Base-by-base conservation (phyloP, 2,329 filamentous ascomycete species). In the Calonectria pseudoreteaudii region DNA sequence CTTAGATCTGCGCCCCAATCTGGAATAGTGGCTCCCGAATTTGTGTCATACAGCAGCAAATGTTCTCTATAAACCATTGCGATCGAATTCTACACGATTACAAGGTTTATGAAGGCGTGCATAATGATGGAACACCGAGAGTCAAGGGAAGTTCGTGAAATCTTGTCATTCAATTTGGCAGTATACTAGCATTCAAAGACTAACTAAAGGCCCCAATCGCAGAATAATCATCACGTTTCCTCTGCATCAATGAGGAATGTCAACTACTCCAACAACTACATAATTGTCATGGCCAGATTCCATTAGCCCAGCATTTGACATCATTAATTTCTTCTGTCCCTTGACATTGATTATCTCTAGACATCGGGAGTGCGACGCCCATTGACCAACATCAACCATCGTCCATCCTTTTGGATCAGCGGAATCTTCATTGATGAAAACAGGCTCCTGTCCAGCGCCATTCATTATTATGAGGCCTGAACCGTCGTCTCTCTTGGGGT, bases 351-450 rank as follows among this genome's bases (percentile, higher is more conserved):
- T 71, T 36, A 71, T 56, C n/a, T 64, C 31, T 47, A 56, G 41
- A 28, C 47, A 60, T 4, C 73, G 73, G 0, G 75, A 75, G 44
- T 76, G 72, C 0, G 73, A 68, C 7, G 70, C 49, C 30, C 70
- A 72, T 44, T 76, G 75, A 0, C 65, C 67, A 9, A 71, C 66
- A 4, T 75, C 65, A 16, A 75, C 64, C n/a, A 66, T 66, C 4
- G 66, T 69, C 75, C 73, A 76, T 26, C 70, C 68, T 0, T 62
- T 30, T 1, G 75, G 38, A 31, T 73, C 69, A 2, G 65, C 75
- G 0, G 71, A 28, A 47, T 75, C 71, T 0, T 65, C 71, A 38
- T 76, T 76, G 8, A 76, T 47, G 3, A 71, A 76, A 0, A 76
- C 56, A 0, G 70, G 67, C 0, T 73, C 68, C 0, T 71, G 70